Evolutionary conservation across 352 stramenopile species (phyloP).

Genomic region (Phytopythium aichiense): DNA sequence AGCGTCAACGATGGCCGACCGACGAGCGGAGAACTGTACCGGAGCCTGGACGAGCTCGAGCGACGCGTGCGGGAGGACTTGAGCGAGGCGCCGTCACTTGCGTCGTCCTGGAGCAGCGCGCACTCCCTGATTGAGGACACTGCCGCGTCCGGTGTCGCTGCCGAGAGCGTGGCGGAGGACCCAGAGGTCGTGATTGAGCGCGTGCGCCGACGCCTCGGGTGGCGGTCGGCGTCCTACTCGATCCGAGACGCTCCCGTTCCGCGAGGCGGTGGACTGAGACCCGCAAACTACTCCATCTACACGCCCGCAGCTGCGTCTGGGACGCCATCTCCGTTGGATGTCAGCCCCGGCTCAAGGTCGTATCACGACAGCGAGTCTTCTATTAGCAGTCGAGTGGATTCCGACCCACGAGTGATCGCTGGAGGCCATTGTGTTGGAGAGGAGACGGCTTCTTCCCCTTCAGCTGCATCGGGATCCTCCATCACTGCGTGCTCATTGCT

Average conservation of each 20-base stretch:
- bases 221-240: constrained; percentile 7
- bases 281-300: neutral
- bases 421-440: neutral
- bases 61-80: constrained; percentile 15
- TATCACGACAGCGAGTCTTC: neutral
- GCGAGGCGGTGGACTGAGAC: neutral
- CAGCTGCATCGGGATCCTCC: neutral
- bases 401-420: neutral
- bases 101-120: constrained; percentile 5
- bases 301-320: neutral
- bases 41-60: constrained; percentile 18
- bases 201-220: constrained; percentile 50
- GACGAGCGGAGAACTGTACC: neutral
- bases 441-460: neutral
- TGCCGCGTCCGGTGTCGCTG: neutral
- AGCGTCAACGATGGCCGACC: neutral
- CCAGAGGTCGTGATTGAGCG: constrained; percentile 56
- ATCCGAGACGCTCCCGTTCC: neutral
- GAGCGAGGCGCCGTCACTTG: neutral
- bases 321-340: neutral
- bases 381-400: neutral
- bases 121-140: neutral
- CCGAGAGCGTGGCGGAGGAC: constrained; percentile 24
- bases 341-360: neutral
- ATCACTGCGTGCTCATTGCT: neutral